These are phyloP conservation scores for Hyaloscypha variabilis DNA, from an alignment of 495 filamentous ascomycete species.

Conservation along the genomic window DNA sequence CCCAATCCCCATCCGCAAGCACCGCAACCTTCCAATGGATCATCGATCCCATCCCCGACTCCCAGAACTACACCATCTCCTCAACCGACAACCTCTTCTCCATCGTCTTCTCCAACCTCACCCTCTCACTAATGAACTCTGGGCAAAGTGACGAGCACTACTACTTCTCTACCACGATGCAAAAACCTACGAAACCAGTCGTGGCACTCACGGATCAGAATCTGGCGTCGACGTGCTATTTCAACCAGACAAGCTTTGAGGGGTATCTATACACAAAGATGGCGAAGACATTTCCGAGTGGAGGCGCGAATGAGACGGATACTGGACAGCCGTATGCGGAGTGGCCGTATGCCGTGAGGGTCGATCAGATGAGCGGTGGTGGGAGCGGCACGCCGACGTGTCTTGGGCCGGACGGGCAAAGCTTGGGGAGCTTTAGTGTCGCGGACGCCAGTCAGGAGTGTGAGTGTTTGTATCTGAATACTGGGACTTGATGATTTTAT, in stretches of 20 bases:
- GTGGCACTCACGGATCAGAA: slow-evolving; percentile 29
- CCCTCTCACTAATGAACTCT: slow-evolving; percentile 39
- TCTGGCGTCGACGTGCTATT: slow-evolving; percentile 48
- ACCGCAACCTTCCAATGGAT: slow-evolving; percentile 59
- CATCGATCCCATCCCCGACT: slow-evolving; percentile 36
- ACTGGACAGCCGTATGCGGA: slow-evolving; percentile 24
- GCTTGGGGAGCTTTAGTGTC: slow-evolving; percentile 29
- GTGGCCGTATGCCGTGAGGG: slow-evolving; percentile 53
- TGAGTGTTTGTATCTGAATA: slow-evolving; percentile 32
- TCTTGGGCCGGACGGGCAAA: slow-evolving; percentile 22
- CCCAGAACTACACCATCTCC: slow-evolving; percentile 42
- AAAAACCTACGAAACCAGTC: slow-evolving; percentile 46
- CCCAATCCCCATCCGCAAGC: slow-evolving; percentile 32
- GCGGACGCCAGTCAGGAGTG: slow-evolving; percentile 13
- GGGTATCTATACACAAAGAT: slow-evolving; percentile 56
- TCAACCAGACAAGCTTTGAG: slow-evolving; percentile 49
- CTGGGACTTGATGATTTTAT: slow-evolving; percentile 19
- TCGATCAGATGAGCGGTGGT: slow-evolving; percentile 44
- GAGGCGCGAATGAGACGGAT: slow-evolving; percentile 14
- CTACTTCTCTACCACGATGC: slow-evolving; percentile 45
- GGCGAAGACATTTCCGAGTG: slow-evolving; percentile 41
- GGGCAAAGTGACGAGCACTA: slow-evolving; percentile 47
- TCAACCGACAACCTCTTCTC: slow-evolving; percentile 52
- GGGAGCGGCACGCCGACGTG: slow-evolving; percentile 49
- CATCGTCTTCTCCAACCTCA: slow-evolving; percentile 43